Percentiles rank a stretch among this genome's conserved stretches.
These are phyloP conservation scores for Phytophthora parvispora DNA, from an alignment of 352 stramenopile genomes.

Conservation along the genomic window DNA sequence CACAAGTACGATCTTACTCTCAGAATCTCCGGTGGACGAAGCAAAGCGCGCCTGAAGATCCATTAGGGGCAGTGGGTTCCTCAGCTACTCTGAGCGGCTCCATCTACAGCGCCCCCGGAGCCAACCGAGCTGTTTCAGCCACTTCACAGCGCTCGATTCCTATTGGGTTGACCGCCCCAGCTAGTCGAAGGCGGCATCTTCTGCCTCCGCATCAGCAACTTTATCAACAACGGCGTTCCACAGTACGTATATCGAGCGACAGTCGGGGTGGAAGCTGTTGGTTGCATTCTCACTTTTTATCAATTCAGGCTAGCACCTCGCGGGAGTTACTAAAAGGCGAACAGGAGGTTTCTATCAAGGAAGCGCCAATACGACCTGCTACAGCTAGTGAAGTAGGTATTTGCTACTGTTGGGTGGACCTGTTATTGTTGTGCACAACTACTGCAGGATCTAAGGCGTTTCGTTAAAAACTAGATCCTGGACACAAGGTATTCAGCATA, in stretches of 20 bases:
- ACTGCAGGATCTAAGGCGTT: background rate
- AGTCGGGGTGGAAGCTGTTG: no score
- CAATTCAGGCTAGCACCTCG: constrained; percentile 18
- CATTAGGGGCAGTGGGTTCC: constrained; percentile 8
- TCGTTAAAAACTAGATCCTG: constrained; percentile 21
- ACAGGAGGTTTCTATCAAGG: constrained; percentile 19
- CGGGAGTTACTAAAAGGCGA: constrained; percentile 20
- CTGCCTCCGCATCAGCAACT: constrained; percentile 33
- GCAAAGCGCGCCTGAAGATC: constrained; percentile 41
- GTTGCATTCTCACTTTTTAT: no score
- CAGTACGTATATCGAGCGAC: no score
- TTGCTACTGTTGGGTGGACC: background rate
- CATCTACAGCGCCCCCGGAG: constrained; percentile 7
- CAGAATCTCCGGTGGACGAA: constrained; percentile 66
- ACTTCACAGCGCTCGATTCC: constrained; percentile 20
- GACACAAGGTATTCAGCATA: constrained; percentile 38
- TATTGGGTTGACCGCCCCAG: constrained; percentile 8
- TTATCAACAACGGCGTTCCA: constrained; percentile 24
- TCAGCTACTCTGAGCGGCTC: constrained; percentile 11
- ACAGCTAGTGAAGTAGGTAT: constrained; percentile 40
- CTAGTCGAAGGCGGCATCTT: constrained; percentile 23
- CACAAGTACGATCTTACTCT: constrained; percentile 44
- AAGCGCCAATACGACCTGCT: constrained; percentile 22
- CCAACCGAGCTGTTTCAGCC: constrained; percentile 28
- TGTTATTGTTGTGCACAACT: background rate